Conservation (phyloP, 148 eudicot genomes). For the Fallopia convolvulus region DNA sequence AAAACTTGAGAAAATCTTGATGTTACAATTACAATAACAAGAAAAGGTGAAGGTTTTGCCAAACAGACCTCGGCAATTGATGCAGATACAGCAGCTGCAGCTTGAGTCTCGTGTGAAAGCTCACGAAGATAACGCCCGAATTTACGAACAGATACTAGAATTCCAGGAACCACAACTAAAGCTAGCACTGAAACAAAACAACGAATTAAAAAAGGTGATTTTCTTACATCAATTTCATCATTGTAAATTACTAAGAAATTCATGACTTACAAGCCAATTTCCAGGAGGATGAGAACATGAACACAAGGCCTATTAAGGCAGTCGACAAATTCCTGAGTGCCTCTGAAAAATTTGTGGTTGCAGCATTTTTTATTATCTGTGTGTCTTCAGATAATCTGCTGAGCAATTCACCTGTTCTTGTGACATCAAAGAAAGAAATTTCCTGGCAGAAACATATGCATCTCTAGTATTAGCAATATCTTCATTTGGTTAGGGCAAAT, state of each 20-base stretch:
- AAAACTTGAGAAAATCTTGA: not conserved
- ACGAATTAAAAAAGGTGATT: not conserved
- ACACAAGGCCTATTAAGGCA: slow-evolving; percentile 65
- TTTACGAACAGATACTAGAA: slow-evolving; percentile 61
- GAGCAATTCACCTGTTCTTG: slow-evolving; percentile 85
- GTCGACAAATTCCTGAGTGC: slow-evolving; percentile 70
- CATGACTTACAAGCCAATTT: slow-evolving; percentile 62
- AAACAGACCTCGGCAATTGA: slow-evolving; percentile 84
- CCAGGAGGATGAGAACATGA: slow-evolving; percentile 88
- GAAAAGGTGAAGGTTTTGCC: not conserved
- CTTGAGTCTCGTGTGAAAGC: slow-evolving; percentile 84
- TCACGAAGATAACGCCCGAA: slow-evolving; percentile 89
- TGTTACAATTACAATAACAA: not conserved
- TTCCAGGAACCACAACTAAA: slow-evolving; percentile 69
- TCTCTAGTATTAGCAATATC: not conserved
- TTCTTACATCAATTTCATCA: not conserved
- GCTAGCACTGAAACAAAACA: slow-evolving; percentile 50
- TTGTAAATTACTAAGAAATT: not conserved
- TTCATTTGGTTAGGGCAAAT: not conserved
- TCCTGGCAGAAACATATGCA: slow-evolving; percentile 35
- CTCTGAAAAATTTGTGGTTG: slow-evolving; percentile 88
- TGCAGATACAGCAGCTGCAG: slow-evolving; percentile 89
- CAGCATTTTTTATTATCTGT: slow-evolving; percentile 90
- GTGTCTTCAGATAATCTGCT: slow-evolving; percentile 94
- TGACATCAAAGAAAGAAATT: slow-evolving; percentile 85